Conservation (phyloP, 2,329 filamentous ascomycete genomes). For the Rosellinia necatrix region DNA sequence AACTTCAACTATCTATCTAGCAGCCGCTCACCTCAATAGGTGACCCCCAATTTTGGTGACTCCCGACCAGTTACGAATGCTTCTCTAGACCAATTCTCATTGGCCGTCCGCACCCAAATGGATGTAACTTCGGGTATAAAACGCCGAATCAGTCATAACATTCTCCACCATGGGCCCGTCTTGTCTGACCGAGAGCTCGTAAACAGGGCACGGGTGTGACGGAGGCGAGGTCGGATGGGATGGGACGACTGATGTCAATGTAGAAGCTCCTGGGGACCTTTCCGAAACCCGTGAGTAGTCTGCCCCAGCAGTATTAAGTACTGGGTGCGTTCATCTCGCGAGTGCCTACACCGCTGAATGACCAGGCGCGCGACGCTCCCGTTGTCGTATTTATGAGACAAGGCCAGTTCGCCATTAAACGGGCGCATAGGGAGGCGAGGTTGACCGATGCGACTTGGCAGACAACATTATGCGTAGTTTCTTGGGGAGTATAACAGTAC, state of each 20-base stretch:
- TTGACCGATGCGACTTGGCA: slow-evolving; percentile 8
- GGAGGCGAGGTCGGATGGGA: neutral
- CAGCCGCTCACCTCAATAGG: too few species aligned
- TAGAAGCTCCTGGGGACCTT: too few species aligned
- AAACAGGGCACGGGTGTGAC: slow-evolving; percentile 20
- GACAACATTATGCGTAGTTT: slow-evolving; percentile 2
- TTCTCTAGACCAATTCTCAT: too few species aligned
- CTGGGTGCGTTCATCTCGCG: neutral
- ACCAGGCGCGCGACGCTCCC: neutral
- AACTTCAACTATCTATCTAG: too few species aligned
- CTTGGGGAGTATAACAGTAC: neutral
- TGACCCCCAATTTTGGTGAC: too few species aligned
- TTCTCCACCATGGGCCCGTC: slow-evolving; percentile 25
- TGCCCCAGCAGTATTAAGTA: slow-evolving; percentile 5
- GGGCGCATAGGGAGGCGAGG: slow-evolving; percentile 3
- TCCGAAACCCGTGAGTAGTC: too few species aligned
- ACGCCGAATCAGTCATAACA: slow-evolving; percentile 30
- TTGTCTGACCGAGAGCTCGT: slow-evolving; percentile 14
- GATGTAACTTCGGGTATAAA: slow-evolving; percentile 7
- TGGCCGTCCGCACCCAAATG: slow-evolving; percentile 3
- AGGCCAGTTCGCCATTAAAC: neutral
- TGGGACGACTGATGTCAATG: neutral
- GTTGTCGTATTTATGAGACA: slow-evolving; percentile 8
- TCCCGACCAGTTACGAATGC: too few species aligned
- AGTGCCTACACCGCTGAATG: slow-evolving; percentile 17